Percentiles rank a stretch among this genome's conserved stretches.
phyloP scores from a whole-genome alignment of 305 asterid species.

The Striga hermonthica region DNA sequence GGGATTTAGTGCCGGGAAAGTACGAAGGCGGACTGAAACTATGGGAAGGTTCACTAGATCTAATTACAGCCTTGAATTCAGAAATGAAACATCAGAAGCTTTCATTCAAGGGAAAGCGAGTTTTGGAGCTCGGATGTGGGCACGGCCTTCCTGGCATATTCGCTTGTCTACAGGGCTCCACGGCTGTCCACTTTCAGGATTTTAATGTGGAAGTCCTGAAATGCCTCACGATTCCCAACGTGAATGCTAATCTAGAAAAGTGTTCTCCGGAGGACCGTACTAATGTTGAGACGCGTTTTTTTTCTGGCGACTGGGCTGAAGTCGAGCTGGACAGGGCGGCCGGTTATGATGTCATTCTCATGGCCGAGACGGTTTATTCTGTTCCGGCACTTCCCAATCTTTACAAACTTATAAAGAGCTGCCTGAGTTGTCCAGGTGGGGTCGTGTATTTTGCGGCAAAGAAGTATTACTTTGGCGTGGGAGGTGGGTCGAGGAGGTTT shows the following conservation, averaged over 20 bases:
- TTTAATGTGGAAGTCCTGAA: slow-evolving; percentile 86
- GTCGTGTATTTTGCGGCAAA: slow-evolving; percentile 91
- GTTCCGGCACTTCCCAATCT: slow-evolving; percentile 62
- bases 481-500: slow-evolving; percentile 89
- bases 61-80: slow-evolving; percentile 55
- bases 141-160: slow-evolving; percentile 96
- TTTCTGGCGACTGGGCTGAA: slow-evolving; percentile 94
- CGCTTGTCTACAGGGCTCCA: slow-evolving; percentile 77
- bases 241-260: slow-evolving; percentile 50
- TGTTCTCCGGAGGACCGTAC: slow-evolving; percentile 32
- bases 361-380: slow-evolving; percentile 97
- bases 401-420: slow-evolving; percentile 66
- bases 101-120: slow-evolving; percentile 60
- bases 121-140: slow-evolving; percentile 98
- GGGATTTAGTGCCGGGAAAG: slow-evolving; percentile 91
- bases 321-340: slow-evolving; percentile 36
- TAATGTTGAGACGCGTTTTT: slow-evolving; percentile 58
- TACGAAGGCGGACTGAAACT: slow-evolving; percentile 96
- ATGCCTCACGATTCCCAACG: slow-evolving; percentile 84
- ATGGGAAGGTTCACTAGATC: slow-evolving; percentile 96
- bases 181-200: slow-evolving; percentile 83
- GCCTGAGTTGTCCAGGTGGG: slow-evolving; percentile 55
- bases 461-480: slow-evolving; percentile 92
- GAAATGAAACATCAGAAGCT: slow-evolving; percentile 56
- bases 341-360: slow-evolving; percentile 76